Conservation (phyloP, 2,329 filamentous ascomycete genomes). For the Thielaviopsis populi region DNA sequence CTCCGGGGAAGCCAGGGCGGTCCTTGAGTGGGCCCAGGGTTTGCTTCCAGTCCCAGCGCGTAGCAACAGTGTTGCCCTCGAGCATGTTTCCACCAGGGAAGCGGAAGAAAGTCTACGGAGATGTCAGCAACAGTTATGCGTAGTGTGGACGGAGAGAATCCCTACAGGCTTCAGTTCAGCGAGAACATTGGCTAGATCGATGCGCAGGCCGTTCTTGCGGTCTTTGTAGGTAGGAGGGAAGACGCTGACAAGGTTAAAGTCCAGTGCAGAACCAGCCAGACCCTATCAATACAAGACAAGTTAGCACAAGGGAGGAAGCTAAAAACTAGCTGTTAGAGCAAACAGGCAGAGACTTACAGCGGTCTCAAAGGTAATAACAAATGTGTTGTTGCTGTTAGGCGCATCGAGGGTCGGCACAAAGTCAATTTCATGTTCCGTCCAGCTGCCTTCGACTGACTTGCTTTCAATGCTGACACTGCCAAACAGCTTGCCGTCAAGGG, state of each 20-base stretch:
- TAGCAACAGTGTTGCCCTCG: constrained; percentile 30
- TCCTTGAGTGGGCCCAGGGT: constrained; percentile 38
- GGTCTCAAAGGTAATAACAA: constrained; percentile 38
- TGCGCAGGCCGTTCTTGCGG: constrained; percentile 41
- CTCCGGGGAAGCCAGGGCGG: constrained; percentile 39
- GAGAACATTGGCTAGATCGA: constrained; percentile 39
- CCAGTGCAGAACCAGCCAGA: constrained; percentile 29
- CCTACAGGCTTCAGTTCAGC: constrained; percentile 35
- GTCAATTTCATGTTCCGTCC: constrained; percentile 37
- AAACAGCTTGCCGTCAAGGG: constrained; percentile 31
- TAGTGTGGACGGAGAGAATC: not conserved
- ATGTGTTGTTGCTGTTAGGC: constrained; percentile 40
- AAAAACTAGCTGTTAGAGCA: not conserved
- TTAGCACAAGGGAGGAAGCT: not conserved
- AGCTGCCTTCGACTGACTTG: constrained; percentile 27
- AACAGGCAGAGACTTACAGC: constrained; percentile 19
- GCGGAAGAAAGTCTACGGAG: constrained; percentile 37
- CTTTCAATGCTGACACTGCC: constrained; percentile 34
- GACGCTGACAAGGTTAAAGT: constrained; percentile 44
- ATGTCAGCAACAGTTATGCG: not conserved
- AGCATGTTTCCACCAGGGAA: constrained; percentile 53
- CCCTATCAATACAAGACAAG: constrained; percentile 20
- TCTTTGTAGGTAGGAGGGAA: constrained; percentile 47
- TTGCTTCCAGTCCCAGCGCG: constrained; percentile 38
- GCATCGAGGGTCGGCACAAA: constrained; percentile 32